Conservation (phyloP, 306 rosid species). For the Vicia sativa region DNA sequence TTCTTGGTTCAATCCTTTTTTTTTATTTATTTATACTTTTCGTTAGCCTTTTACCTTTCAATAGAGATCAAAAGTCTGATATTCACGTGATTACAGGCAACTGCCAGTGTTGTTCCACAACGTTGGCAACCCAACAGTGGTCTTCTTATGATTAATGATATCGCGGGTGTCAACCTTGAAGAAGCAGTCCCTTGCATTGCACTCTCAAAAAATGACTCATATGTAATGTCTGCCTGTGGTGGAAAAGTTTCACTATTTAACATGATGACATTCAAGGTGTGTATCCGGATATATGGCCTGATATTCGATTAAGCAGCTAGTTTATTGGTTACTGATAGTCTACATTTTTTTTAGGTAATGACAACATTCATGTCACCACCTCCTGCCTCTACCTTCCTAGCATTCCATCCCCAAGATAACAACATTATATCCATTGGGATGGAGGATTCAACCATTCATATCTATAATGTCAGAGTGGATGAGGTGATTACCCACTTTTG, state of each 20-base stretch:
- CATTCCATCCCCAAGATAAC: slow-evolving; percentile 86
- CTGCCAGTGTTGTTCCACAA: slow-evolving; percentile 80
- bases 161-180: slow-evolving; percentile 76
- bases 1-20: neutral
- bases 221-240: slow-evolving; percentile 85
- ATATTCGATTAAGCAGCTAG: slow-evolving; percentile 17
- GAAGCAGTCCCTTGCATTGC: slow-evolving; percentile 85
- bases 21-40: slow-evolving; percentile 25
- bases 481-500: slow-evolving; percentile 57
- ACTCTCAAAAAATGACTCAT: slow-evolving; percentile 81
- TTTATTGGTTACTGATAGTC: slow-evolving; percentile 29
- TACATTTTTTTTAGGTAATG: slow-evolving; percentile 61
- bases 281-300: slow-evolving; percentile 11
- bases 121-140: slow-evolving; percentile 88
- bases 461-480: slow-evolving; percentile 70
- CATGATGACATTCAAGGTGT: slow-evolving; percentile 82
- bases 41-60: slow-evolving; percentile 25
- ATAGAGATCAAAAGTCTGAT: slow-evolving; percentile 45
- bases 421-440: slow-evolving; percentile 91
- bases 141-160: slow-evolving; percentile 78
- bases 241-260: slow-evolving; percentile 83
- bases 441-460: slow-evolving; percentile 85
- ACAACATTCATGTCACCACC: slow-evolving; percentile 76
- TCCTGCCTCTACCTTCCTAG: slow-evolving; percentile 78
- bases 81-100: slow-evolving; percentile 64